These are phyloP conservation scores for Skeletonema costatum DNA, from an alignment of 108 stramenopile species.

Conservation along the genomic window DNA sequence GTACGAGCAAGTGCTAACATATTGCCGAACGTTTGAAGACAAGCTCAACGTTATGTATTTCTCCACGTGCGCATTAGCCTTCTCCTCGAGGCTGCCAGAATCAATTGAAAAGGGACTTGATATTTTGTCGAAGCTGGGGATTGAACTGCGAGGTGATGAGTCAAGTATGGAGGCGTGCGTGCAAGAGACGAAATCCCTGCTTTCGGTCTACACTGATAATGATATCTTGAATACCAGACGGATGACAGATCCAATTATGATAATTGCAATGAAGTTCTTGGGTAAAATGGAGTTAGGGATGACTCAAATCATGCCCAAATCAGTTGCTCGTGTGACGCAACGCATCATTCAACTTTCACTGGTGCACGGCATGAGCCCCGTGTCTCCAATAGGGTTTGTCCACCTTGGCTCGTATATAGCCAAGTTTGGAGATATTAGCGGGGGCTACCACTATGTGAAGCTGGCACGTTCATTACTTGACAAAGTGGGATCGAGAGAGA, in stretches of 20 bases:
- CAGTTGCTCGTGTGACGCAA: neutral
- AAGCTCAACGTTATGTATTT: constrained; percentile 5
- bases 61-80: neutral
- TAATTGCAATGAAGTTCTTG: constrained; percentile 22
- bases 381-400: constrained; percentile 14
- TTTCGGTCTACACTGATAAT: neutral
- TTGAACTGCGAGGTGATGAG: neutral
- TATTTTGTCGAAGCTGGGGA: constrained; percentile 8
- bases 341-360: constrained; percentile 17
- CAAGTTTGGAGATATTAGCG: constrained; percentile 2
- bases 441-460: constrained; percentile 13
- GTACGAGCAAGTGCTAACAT: neutral
- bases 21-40: constrained; percentile 5
- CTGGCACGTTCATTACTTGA: constrained; percentile 5
- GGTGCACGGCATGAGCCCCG: neutral
- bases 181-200: neutral
- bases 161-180: neutral
- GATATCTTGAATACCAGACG: neutral
- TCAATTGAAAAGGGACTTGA: neutral
- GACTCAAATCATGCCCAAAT: neutral
- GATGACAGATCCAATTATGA: constrained; percentile 15
- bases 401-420: constrained; percentile 11
- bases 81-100: neutral
- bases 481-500: constrained; percentile 5
- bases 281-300: neutral